Percentiles rank a stretch among this genome's conserved stretches.
phyloP scores from a whole-genome alignment of 2,329 filamentous ascomycete genomes.

The Aspergillus sclerotialis region DNA sequence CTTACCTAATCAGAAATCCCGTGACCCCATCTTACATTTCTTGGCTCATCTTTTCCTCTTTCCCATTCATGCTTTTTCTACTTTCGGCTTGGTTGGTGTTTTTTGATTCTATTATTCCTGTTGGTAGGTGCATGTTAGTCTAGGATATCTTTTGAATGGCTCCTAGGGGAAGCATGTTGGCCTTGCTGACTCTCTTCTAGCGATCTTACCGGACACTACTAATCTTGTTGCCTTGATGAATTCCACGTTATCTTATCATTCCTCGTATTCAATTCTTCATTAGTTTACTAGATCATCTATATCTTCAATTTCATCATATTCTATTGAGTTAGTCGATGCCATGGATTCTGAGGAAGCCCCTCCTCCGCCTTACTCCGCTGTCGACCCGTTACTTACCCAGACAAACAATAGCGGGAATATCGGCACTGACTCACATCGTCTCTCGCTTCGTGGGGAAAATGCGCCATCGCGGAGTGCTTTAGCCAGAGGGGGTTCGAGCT shows the following conservation, averaged over 20 bases:
- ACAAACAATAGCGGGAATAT: conserved; percentile 14
- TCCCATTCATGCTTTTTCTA: background rate
- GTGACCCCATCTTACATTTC: background rate
- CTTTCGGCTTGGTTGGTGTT: background rate
- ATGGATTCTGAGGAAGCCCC: conserved; percentile 35
- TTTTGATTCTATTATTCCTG: no score
- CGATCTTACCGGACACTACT: no score
- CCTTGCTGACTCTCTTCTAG: no score
- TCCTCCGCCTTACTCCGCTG: conserved; percentile 36
- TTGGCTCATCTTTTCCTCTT: background rate
- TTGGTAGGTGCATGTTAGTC: no score
- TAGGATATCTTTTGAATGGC: no score
- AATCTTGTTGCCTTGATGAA: conserved; percentile 2
- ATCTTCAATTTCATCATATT: background rate
- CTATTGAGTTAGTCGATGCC: conserved; percentile 1
- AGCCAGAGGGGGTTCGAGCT: conserved; percentile 12
- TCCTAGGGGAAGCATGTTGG: no score
- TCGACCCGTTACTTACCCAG: conserved; percentile 28
- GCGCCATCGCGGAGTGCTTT: conserved; percentile 9
- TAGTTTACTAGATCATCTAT: no score
- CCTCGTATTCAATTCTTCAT: background rate
- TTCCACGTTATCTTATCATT: conserved; percentile 4
- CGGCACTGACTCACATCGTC: conserved; percentile 5
- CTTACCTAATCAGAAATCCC: background rate
- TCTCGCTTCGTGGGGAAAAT: conserved; percentile 14